These are phyloP conservation scores for Plasmodium relictum DNA, from an alignment of 169 alveolate genomes.

Conservation along the genomic window DNA sequence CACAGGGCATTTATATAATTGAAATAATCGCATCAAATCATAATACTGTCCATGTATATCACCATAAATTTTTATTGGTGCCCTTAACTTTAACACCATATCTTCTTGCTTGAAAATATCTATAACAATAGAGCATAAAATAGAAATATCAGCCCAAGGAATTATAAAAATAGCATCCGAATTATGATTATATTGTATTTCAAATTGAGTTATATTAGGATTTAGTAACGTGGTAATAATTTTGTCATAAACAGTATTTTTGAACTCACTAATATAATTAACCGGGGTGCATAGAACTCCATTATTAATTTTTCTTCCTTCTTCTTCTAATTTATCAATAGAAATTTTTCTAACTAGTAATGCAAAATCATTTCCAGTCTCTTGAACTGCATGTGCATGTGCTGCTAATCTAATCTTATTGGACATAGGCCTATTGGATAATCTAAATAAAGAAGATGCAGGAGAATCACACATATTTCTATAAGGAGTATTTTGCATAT, in stretches of 20 bases:
- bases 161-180: slow-evolving; percentile 82
- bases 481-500: slow-evolving; percentile 3
- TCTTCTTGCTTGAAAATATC: slow-evolving; percentile 94
- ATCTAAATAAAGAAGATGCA: slow-evolving; percentile 39
- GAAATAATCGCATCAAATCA: slow-evolving; percentile 98
- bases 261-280: slow-evolving; percentile 75
- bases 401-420: slow-evolving; percentile 85
- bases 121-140: slow-evolving; percentile 83
- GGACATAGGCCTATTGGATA: slow-evolving; percentile 75
- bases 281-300: slow-evolving; percentile 82
- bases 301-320: slow-evolving; percentile 89
- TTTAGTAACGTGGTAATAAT: slow-evolving; percentile 81
- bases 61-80: slow-evolving; percentile 98
- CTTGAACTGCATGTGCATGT: slow-evolving; percentile 89
- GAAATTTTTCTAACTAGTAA: slow-evolving; percentile 89
- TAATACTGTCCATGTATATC: slow-evolving; percentile 99
- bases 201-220: slow-evolving; percentile 81
- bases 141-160: slow-evolving; percentile 87
- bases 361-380: slow-evolving; percentile 88
- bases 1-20: slow-evolving; percentile 89
- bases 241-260: slow-evolving; percentile 85
- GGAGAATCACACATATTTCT: slow-evolving; percentile 66
- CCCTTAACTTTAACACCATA: slow-evolving; percentile 96
- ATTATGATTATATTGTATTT: slow-evolving; percentile 76
- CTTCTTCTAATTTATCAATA: slow-evolving; percentile 92